Evolutionary conservation across 129 eudicot genomes (phyloP), one percentile per base, ranked within the genome.

Genomic region (Mikania micrantha): DNA sequence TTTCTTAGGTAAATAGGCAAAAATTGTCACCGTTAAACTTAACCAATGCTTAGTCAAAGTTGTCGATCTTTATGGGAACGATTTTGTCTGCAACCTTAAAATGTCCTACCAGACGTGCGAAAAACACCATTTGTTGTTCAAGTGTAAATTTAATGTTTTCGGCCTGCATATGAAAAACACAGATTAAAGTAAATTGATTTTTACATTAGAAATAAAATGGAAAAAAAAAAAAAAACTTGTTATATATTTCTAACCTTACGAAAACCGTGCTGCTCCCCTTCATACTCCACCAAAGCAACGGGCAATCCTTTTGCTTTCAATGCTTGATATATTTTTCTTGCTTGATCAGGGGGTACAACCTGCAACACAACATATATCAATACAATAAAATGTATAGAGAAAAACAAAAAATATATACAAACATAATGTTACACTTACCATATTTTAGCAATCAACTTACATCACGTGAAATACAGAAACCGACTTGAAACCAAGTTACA

Each of bases 211-310:
- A 13, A 22, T 36, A 47, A 70, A 36, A 57, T 38, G 5, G 2
- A 61, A 7, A 4, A 17, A 3, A 10, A 11, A 57, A 44, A 40
- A 22, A 7, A 12, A 62, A 5, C n/a, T 44, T 1, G 2, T 34
- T 40, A 27, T 48, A 4, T 65, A 60, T 59, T 8, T 47, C 66
- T 28, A 80, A 93, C 98, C 96, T 89, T 93, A 54, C 99, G 99
- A 22, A 93, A 93, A 57, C 99, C 99, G 83, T 93, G 99, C 24
- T 88, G 96, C 78, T 93, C 99, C 35, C 96, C 99, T 85, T 86
- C 96, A 70, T 88, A 93, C 77, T 93, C 99, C 78, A 93, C 96
- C 41, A 93, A 81, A 75, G 99, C 96, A 72, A 93, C 99, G 0
- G 99, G 95, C 79, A 89, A 63, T 22, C 96, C 95, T 70, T 93